These are phyloP conservation scores for Sporothrix brasiliensis DNA, from an alignment of 2,329 filamentous ascomycete genomes.

Conservation along the genomic window DNA sequence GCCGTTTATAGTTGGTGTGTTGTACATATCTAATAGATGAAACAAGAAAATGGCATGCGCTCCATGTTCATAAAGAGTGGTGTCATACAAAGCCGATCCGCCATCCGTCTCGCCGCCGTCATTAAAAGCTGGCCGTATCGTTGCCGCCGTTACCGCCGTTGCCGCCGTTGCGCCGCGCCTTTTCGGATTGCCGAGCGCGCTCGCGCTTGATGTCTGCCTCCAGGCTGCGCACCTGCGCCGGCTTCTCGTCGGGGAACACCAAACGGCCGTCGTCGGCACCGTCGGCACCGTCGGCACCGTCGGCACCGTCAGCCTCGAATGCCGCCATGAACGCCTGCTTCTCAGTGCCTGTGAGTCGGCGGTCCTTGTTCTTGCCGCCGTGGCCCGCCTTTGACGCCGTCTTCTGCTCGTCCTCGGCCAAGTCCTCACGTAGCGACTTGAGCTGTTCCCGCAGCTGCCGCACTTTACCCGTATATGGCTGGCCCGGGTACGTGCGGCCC, in stretches of 20 bases:
- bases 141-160: not conserved
- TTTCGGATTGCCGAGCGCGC: not conserved
- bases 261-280: constrained; percentile 27
- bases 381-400: not conserved
- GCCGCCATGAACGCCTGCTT: not conserved
- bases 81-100: not conserved
- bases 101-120: not conserved
- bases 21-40: constrained; percentile 12
- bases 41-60: not conserved
- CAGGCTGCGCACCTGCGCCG: constrained; percentile 32
- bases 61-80: constrained; percentile 23
- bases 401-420: constrained; percentile 21
- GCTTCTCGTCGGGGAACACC: constrained; percentile 39
- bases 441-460: constrained; percentile 50
- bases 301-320: not conserved
- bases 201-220: constrained; percentile 37
- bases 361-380: not conserved
- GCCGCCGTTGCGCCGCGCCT: not conserved
- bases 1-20: not conserved
- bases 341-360: not conserved
- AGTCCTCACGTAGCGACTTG: constrained; percentile 42
- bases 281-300: no score
- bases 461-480: constrained; percentile 54
- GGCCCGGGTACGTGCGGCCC: constrained; percentile 57
- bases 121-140: not conserved